phyloP scores from a whole-genome alignment of 257 asterid species.

The Salvia miltiorrhiza region DNA sequence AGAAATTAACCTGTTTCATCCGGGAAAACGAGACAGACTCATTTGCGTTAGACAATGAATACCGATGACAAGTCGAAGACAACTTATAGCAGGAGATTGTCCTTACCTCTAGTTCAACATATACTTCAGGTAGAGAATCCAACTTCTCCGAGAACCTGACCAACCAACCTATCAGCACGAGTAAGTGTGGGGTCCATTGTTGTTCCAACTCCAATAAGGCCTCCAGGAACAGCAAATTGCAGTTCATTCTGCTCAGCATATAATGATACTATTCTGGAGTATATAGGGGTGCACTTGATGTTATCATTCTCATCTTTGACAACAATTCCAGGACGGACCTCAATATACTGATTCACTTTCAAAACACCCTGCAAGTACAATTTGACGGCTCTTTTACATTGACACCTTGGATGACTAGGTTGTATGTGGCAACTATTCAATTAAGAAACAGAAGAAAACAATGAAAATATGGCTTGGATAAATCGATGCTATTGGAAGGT shows the following conservation, averaged over 20 bases:
- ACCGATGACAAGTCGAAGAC: neutral
- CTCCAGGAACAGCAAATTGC: constrained; percentile 99
- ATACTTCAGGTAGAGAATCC: constrained; percentile 96
- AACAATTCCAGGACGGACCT: constrained; percentile 98
- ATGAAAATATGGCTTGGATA: neutral
- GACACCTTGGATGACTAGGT: neutral
- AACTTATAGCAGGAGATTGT: neutral
- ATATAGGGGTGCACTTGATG: constrained; percentile 89
- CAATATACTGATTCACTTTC: constrained; percentile 81
- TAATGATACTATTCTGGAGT: constrained; percentile 86
- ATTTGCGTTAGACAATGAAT: neutral
- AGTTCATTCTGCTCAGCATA: constrained; percentile 93
- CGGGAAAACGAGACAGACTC: neutral
- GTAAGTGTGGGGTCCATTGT: constrained; percentile 99
- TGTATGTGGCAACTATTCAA: neutral
- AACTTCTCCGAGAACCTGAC: constrained; percentile 98
- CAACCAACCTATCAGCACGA: constrained; percentile 98
- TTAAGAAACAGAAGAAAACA: neutral
- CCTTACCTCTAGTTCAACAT: constrained; percentile 81
- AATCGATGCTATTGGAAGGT: neutral
- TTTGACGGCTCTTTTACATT: neutral
- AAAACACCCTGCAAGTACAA: constrained; percentile 78
- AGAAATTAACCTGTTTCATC: constrained; percentile 68
- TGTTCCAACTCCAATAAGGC: constrained; percentile 97
- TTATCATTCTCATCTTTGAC: constrained; percentile 88